Evolutionary conservation across 805 yeast genomes (phyloP).

Genomic region (Candida railenensis): DNA sequence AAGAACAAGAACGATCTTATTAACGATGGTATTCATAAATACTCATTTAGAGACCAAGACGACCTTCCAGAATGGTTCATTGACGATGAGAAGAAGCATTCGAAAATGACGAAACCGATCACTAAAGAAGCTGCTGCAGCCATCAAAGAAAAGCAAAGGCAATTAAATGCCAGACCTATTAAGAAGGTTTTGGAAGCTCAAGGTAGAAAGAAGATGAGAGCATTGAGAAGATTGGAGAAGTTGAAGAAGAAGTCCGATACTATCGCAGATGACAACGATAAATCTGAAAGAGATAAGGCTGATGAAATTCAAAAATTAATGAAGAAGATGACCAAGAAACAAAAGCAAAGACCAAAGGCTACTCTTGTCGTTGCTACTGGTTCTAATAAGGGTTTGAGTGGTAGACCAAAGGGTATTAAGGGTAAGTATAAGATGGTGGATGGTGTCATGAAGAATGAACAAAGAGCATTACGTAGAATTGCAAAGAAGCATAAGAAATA

Average conservation of each 20-base stretch:
- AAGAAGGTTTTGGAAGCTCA: slow-evolving; percentile 98
- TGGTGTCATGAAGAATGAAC: slow-evolving; percentile 96
- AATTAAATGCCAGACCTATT: slow-evolving; percentile 94
- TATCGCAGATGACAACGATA: slow-evolving; percentile 82
- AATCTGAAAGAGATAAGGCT: slow-evolving; percentile 91
- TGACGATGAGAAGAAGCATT: slow-evolving; percentile 87
- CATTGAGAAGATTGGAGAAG: slow-evolving; percentile 78
- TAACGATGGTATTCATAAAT: slow-evolving; percentile 91
- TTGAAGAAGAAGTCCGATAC: slow-evolving; percentile 86
- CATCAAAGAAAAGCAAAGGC: slow-evolving; percentile 41
- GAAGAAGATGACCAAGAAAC: slow-evolving; percentile 74
- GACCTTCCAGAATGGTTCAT: slow-evolving; percentile 96
- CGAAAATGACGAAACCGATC: slow-evolving; percentile 84
- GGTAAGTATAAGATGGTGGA: slow-evolving; percentile 99
- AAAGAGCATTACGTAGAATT: slow-evolving; percentile 86
- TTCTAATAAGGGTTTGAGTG: slow-evolving; percentile 77
- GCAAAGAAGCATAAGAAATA: slow-evolving; percentile 79
- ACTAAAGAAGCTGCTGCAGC: slow-evolving; percentile 75
- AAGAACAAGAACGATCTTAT: slow-evolving; percentile 78
- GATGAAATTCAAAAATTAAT: slow-evolving; percentile 86
- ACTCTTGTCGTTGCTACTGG: slow-evolving; percentile 89
- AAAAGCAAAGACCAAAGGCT: slow-evolving; percentile 73
- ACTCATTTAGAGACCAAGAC: slow-evolving; percentile 87
- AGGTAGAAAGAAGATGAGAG: slow-evolving; percentile 91
- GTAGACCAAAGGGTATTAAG: slow-evolving; percentile 95